phyloP scores from a whole-genome alignment of 345 rosid species.

The Lagerstroemia speciosa region DNA sequence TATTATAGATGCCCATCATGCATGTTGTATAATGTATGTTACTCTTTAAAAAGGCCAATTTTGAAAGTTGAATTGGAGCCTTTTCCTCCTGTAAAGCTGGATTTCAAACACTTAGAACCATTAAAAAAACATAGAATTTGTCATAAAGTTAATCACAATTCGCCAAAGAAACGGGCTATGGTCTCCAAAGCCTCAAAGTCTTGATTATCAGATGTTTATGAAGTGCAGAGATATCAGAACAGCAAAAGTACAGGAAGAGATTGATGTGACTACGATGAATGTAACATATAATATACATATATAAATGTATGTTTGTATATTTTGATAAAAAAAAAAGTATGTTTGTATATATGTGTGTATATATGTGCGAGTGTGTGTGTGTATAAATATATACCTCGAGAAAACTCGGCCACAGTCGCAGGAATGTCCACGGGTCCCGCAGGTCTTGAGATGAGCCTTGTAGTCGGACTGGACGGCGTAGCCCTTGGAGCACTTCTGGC shows the following conservation, averaged over 20 bases:
- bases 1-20: neutral
- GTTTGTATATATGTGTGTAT: no score
- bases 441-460: slow-evolving; percentile 95
- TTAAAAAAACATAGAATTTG: neutral
- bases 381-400: slow-evolving; percentile 46
- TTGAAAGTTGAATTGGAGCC: neutral
- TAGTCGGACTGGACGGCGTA: slow-evolving; percentile 96
- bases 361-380: no score
- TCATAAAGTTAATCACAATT: neutral
- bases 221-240: neutral
- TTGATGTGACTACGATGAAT: neutral
- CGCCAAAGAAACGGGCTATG: neutral
- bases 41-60: neutral
- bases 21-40: neutral
- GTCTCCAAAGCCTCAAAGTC: neutral
- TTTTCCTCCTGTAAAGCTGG: neutral
- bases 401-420: slow-evolving; percentile 97
- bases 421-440: slow-evolving; percentile 95
- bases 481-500: slow-evolving; percentile 83
- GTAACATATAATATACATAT: neutral
- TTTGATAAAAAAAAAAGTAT: no score
- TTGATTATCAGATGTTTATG: neutral
- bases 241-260: neutral
- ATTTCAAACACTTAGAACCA: neutral
- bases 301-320: no score